A percentile compares a stretch with the other conserved stretches of the same genome.
phyloP scores from a whole-genome alignment of 1,284 basidiomycete genomes.

The Austroboletus novae-zelandiae region DNA sequence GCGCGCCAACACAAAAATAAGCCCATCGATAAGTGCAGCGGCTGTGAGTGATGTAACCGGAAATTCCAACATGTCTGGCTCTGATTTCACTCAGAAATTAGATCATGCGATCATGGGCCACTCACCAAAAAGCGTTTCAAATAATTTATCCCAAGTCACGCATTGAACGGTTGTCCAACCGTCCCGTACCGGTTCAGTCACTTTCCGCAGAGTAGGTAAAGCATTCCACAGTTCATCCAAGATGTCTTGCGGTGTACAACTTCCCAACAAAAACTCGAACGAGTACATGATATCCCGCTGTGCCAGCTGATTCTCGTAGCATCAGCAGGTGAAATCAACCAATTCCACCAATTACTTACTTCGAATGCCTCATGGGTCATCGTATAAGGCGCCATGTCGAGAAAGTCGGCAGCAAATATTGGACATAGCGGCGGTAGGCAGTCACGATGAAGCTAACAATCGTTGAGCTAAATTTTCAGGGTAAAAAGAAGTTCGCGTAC shows the following conservation, averaged over 20 bases:
- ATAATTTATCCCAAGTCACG: conserved; percentile 50
- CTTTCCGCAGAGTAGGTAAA: conserved; percentile 46
- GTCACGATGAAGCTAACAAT: conserved; percentile 57
- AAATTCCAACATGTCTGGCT: conserved; percentile 49
- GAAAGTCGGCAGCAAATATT: conserved; percentile 49
- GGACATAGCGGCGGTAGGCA: conserved; percentile 52
- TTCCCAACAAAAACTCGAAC: conserved; percentile 48
- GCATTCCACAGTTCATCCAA: conserved; percentile 58
- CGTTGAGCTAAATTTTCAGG: neutral
- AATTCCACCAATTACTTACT: conserved; percentile 30
- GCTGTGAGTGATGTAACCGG: conserved; percentile 51
- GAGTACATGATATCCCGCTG: conserved; percentile 56
- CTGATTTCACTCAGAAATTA: conserved; percentile 27
- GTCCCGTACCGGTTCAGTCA: conserved; percentile 28
- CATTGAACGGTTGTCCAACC: conserved; percentile 46
- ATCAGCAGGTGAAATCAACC: neutral
- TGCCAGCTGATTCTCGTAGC: conserved; percentile 38
- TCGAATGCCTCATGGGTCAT: conserved; percentile 50
- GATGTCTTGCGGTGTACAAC: conserved; percentile 52
- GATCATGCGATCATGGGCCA: neutral
- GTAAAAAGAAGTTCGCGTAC: neutral
- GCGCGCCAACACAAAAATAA: conserved; percentile 38
- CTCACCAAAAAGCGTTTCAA: conserved; percentile 45
- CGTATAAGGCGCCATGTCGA: conserved; percentile 44
- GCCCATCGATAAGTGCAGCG: conserved; percentile 44